Evolutionary conservation across 2,329 filamentous ascomycete genomes (phyloP).

Genomic region (Coniochaeta hoffmannii): DNA sequence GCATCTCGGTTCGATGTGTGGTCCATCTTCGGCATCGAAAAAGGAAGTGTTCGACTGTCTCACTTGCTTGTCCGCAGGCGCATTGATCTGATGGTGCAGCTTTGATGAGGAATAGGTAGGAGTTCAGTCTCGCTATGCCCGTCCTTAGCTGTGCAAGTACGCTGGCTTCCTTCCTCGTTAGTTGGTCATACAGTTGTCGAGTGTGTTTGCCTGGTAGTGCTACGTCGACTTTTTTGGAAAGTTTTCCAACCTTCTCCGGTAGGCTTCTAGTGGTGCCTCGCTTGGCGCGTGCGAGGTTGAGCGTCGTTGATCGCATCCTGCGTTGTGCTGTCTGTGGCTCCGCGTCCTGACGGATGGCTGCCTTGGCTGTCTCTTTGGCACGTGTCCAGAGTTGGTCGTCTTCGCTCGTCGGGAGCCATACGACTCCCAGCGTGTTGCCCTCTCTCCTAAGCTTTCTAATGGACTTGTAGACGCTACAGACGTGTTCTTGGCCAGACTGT

Average conservation of each 20-base stretch:
- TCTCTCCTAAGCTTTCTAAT: not conserved
- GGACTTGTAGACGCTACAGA: not conserved
- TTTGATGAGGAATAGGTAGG: conserved; percentile 6
- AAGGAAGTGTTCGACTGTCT: conserved; percentile 20
- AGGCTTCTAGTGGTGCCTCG: conserved; percentile 3
- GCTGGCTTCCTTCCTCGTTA: conserved; percentile 5
- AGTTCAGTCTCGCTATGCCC: conserved; percentile 7
- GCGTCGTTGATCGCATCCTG: conserved; percentile 4
- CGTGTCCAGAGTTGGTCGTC: not conserved
- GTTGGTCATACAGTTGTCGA: conserved; percentile 4
- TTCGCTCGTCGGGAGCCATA: not conserved
- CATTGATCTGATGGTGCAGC: conserved; percentile 5
- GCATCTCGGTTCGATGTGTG: not conserved
- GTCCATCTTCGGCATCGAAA: conserved; percentile 20
- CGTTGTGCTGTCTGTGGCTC: not conserved
- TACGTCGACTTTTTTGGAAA: conserved; percentile 6
- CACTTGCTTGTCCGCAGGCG: conserved; percentile 11
- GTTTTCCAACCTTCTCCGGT: conserved; percentile 4
- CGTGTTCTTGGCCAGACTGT: not conserved
- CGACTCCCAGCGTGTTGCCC: not conserved
- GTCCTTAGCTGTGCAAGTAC: conserved; percentile 4
- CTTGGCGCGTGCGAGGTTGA: conserved; percentile 4
- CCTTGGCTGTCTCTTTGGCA: not conserved
- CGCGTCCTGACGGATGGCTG: not conserved
- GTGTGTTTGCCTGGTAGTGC: conserved; percentile 7